Evolutionary conservation across 306 rosid species (phyloP), one percentile per base, ranked within the genome.

Genomic region (Glycine latifolia): DNA sequence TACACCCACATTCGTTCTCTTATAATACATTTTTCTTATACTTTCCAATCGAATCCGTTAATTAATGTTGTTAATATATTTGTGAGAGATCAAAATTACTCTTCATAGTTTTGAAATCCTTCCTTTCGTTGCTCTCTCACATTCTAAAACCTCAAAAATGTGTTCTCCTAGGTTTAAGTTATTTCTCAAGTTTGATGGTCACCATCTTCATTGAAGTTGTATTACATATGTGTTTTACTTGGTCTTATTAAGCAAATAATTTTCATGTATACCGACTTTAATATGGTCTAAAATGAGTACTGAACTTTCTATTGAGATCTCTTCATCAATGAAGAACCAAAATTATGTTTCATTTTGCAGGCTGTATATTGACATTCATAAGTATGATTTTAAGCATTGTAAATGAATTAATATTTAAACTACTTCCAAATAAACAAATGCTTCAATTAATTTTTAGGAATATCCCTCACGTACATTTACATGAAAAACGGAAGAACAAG

Each of bases 271-370:
- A 77, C 91, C 91, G 99, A 97, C 99, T 71, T 83, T 95, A 82
- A 95, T 95, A 82, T 95, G 99, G 97, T 95, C 97, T 66, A 95
- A 95, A 87, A 95, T 95, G 97, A 95, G 97, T 83, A 93, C 97
- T 0, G 95, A 97, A 65, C 99, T 95, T 83, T 97, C 97, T 46
- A 93, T 95, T 85, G 97, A 93, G 85, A 91, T 95, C 67, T 86
- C 86, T 52, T 95, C 99, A 65, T 87, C 97, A 76, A 93, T 93
- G 97, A 87, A 68, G 84, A 90, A 87, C 73, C 99, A 91, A 88
- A 89, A 52, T 84, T 91, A 88, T 79, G 79, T 33, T 78, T 78
- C 97, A 72, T 95, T 93, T 87, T 95, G 95, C 90, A 85, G 94
- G 89, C 92, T 93, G 85, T 97, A 93, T 85, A 95, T 93, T 61